A percentile compares a stretch with the other conserved stretches of the same genome.
Evolutionary conservation across 2,329 filamentous ascomycete species (phyloP).

Genomic region (Fusarium miscanthi): DNA sequence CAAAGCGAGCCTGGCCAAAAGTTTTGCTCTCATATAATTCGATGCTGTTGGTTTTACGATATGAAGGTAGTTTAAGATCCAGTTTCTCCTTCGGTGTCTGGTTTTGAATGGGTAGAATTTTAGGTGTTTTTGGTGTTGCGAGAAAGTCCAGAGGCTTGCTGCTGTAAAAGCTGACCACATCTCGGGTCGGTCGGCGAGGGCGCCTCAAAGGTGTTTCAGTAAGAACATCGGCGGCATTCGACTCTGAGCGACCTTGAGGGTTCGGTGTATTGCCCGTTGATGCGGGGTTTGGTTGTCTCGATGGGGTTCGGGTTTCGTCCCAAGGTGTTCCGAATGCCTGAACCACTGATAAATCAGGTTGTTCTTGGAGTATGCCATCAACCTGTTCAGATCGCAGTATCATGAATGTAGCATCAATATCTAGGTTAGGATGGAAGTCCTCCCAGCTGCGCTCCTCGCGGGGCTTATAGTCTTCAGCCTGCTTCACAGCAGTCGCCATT

Average conservation of each 20-base stretch:
- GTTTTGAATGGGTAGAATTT: constrained; percentile 79
- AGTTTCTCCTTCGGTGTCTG: constrained; percentile 84
- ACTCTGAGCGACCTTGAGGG: constrained; percentile 48
- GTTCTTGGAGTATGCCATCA: constrained; percentile 71
- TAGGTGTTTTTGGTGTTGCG: constrained; percentile 65
- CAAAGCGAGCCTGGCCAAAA: constrained; percentile 87
- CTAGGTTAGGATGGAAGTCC: constrained; percentile 95
- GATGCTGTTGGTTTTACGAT: constrained; percentile 82
- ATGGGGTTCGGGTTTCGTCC: constrained; percentile 59
- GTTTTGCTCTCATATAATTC: constrained; percentile 85
- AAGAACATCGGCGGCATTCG: constrained; percentile 48
- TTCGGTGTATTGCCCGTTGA: constrained; percentile 58
- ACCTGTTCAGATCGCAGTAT: constrained; percentile 86
- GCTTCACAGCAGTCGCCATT: constrained; percentile 86
- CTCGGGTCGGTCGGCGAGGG: constrained; percentile 60
- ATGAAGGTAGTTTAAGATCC: constrained; percentile 80
- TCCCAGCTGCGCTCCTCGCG: constrained; percentile 97
- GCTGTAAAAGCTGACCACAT: constrained; percentile 65
- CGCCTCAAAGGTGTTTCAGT: constrained; percentile 51
- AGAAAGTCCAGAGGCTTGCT: constrained; percentile 58
- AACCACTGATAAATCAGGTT: constrained; percentile 52
- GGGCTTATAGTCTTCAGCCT: constrained; percentile 96
- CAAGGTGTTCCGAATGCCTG: constrained; percentile 46
- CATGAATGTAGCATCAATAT: constrained; percentile 84
- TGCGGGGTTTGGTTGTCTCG: constrained; percentile 57